Evolutionary conservation across 495 filamentous ascomycete species (phyloP), one percentile per base, ranked within the genome.

Genomic region (Hyaloscypha finlandica): DNA sequence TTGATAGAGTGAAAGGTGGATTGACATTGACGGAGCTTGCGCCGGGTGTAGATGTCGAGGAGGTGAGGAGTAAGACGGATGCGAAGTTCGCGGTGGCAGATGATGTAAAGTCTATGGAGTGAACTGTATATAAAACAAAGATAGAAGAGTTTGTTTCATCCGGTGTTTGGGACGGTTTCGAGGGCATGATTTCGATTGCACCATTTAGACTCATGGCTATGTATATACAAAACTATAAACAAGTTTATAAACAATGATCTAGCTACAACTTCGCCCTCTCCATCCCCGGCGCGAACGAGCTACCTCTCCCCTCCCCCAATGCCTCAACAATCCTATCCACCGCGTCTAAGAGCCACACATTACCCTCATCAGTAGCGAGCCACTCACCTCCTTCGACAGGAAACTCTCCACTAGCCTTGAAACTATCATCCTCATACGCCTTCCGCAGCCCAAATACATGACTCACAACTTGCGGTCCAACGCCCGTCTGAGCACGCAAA

Each of bases 11-110:
- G 37, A 82, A 89, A 53, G 71, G 71, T 4, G 83, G 80, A 0
- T 80, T 97, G 70, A 95, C 89, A 3, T 79, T 97, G 59, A 82
- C 92, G 39, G 94, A 97, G 83, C 80, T 96, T 67, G 92, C 92
- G n/a, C 89, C 91, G 9, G 92, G 91, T 16, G 92, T 96, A 4
- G 90, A 87, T 8, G 89, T 96, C 25, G 92, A 96, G 33, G 92
- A 97, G 79, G 86, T 97, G 65, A 89, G 85, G 82, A 80, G 81
- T 71, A 97, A 97, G 86, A 97, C 93, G 3, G 92, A 89, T 69
- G 93, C 93, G 11, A 88, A 87, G 8, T 96, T 96, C 81, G 82
- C 78, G 59, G 90, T 97, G 31, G 85, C 90, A 5, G 84, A 90
- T 60, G 84, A 92, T 61, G 74, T 97, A 68, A 90, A 90, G 82